Base-by-base conservation (phyloP, 192 early-diverging fungal species). In the Umbelopsis sp. region DNA sequence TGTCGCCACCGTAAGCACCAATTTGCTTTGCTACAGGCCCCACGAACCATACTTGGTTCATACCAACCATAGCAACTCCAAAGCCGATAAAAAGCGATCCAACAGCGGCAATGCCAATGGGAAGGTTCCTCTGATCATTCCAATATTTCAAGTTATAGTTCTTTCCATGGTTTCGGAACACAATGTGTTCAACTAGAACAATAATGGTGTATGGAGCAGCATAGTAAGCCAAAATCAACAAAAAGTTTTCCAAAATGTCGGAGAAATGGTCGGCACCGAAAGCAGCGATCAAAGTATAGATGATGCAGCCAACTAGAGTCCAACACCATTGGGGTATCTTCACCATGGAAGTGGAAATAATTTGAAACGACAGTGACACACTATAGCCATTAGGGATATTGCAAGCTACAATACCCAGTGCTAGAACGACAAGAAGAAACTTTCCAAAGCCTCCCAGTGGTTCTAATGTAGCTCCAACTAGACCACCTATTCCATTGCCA, bases 31-130 rank as follows among this genome's bases (percentile, higher is more conserved):
- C 75, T 23, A 77, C 23, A 16, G 75, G 71, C 7, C 75, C 75
- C 71, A 74, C 48, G 23, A 67, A 78, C 75, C 75, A 77, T 18
- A 53, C 35, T 41, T 77, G 75, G 35, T 51, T 66, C 75, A 77
- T 77, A 30, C 75, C 75, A 37, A 77, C 15, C 44, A 77, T 48
- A 21, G 75, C 75, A 35, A 69, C 75, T 1, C 46, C 71, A 45
- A 72, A 55, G 30, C 75, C 75, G 5, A 72, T 67, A 2, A 77
- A 9, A n/a, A 76, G 41, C 1, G 75, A 41, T 18, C 20, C 64
- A 12, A 49, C 72, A 3, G 72, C 72, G 12, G 72, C 72, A 44
- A 74, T n/a, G 25, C 72, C 72, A 21, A 44, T 46, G n/a, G 72
- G 72, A 21, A 74, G 51, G 49, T 74, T 74, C 10, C 30, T 64